Conservation (phyloP, 228 moss, liverwort and hornwort species). For the Sphagnum fallax region DNA sequence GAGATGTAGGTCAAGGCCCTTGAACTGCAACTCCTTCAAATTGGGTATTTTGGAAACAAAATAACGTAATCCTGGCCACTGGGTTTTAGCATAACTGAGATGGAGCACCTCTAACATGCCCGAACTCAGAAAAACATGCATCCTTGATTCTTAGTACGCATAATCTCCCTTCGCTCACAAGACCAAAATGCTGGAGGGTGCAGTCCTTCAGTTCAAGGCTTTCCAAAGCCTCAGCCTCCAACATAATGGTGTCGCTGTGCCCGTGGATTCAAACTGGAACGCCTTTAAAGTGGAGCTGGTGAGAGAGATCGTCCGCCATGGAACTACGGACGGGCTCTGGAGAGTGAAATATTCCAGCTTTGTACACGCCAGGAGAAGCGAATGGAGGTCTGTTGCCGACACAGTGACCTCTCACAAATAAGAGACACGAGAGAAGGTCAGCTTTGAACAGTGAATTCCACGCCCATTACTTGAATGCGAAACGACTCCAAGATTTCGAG, state of each 20-base stretch:
- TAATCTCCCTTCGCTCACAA: conserved; percentile 58
- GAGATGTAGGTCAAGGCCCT: conserved; percentile 37
- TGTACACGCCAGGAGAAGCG: no score
- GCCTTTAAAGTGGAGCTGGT: no score
- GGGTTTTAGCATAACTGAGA: conserved; percentile 45
- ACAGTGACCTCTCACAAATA: conserved; percentile 52
- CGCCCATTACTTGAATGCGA: no score
- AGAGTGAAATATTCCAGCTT: no score
- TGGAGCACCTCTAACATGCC: conserved; percentile 56
- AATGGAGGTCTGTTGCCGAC: no score
- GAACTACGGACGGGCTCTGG: no score
- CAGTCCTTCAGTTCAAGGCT: conserved; percentile 44
- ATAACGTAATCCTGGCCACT: conserved; percentile 46
- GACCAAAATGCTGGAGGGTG: conserved; percentile 46
- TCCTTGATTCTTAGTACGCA: conserved; percentile 47
- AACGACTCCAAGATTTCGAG: no score
- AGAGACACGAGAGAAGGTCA: conserved; percentile 61
- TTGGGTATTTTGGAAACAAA: conserved; percentile 56
- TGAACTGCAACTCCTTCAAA: conserved; percentile 52
- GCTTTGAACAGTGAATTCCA: conserved; percentile 38
- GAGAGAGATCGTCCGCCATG: conserved; percentile 29
- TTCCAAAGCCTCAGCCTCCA: conserved; percentile 61
- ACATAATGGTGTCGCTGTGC: conserved; percentile 29
- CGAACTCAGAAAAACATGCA: conserved; percentile 28
- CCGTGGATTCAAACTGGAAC: no score